Evolutionary conservation across 148 eudicot species (phyloP), one percentile per base, ranked within the genome.

Genomic region (Selenicereus undatus): DNA sequence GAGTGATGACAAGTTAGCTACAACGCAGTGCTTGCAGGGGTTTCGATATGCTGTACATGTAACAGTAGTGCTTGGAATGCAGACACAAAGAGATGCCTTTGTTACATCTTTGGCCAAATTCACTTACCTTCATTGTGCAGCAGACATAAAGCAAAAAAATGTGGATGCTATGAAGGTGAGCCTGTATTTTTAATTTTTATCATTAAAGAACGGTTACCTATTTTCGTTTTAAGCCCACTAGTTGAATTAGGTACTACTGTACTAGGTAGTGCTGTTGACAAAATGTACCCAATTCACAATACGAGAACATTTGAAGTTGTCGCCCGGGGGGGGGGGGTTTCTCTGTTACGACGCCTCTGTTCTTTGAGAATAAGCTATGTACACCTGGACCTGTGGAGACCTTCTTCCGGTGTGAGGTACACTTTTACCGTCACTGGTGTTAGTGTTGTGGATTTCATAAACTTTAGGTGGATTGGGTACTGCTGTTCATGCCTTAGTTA

Each of bases 1-100:
- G 85, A 96, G 95, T 90, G 98, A 96, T 87, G 99, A 93, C 86
- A 93, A 84, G 89, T 86, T 86, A 74, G 95, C 98, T 77, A 92
- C 98, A 54, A 83, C 89, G 74, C 91, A 91, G 78, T 93, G 99
- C 87, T 86, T 93, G 85, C 93, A 89, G 86, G 99, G 99, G 26
- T 89, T 96, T 77, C 92, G 97, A 76, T 87, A 92, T 88, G 97
- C 99, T 79, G 94, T 93, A 79, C 99, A 96, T 88, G 93, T 96
- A 51, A 96, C 97, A 71, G 92, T 98, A 69, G 92, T 93, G 72
- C 86, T 93, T 89, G 95, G 98, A 71, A 92, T 96, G 99, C 99
- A 96, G 88, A 96, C 99, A 76, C 98, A 96, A 86, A 88, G 97
- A 85, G 98, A 96, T 91, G 98, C 99, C 76, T 93, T 96, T 87